phyloP scores from a whole-genome alignment of 1,139 yeast genomes.

The Taphrina pruni region DNA sequence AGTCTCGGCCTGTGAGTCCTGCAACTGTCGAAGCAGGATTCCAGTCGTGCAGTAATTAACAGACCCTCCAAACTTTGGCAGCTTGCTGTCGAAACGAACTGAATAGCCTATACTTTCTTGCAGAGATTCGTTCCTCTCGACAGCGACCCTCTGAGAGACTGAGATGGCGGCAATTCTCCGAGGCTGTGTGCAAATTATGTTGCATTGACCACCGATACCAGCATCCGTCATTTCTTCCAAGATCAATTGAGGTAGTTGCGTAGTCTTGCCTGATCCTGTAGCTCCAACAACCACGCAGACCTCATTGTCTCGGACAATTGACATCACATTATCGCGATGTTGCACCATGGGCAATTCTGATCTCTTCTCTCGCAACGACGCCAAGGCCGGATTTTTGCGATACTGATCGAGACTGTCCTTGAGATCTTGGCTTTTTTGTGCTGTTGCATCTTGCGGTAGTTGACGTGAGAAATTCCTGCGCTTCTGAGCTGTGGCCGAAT shows the following conservation, averaged over 20 bases:
- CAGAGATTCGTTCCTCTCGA: conserved; percentile 56
- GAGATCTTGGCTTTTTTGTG: conserved; percentile 28
- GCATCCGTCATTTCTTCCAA: conserved; percentile 62
- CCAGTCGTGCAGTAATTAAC: conserved; percentile 81
- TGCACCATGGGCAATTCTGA: conserved; percentile 45
- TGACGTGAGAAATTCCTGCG: conserved; percentile 24
- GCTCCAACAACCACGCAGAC: conserved; percentile 93
- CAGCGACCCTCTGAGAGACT: conserved; percentile 71
- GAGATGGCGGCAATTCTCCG: conserved; percentile 76
- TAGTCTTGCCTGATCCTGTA: conserved; percentile 97
- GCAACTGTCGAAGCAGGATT: conserved; percentile 70
- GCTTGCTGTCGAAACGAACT: conserved; percentile 78
- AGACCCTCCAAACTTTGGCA: conserved; percentile 67
- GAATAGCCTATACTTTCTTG: conserved; percentile 78
- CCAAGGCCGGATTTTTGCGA: conserved; percentile 26
- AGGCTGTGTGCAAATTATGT: conserved; percentile 76
- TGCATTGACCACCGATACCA: conserved; percentile 60
- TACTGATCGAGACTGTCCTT: conserved; percentile 31
- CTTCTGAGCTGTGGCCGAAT: conserved; percentile 17
- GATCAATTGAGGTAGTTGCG: conserved; percentile 87
- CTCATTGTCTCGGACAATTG: conserved; percentile 56
- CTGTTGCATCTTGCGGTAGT: not conserved
- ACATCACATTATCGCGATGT: conserved; percentile 42
- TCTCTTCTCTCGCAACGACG: conserved; percentile 43
- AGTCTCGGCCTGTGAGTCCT: conserved; percentile 57